Evolutionary conservation across 2,329 filamentous ascomycete genomes (phyloP).

Genomic region (Incumbomyces lentus): DNA sequence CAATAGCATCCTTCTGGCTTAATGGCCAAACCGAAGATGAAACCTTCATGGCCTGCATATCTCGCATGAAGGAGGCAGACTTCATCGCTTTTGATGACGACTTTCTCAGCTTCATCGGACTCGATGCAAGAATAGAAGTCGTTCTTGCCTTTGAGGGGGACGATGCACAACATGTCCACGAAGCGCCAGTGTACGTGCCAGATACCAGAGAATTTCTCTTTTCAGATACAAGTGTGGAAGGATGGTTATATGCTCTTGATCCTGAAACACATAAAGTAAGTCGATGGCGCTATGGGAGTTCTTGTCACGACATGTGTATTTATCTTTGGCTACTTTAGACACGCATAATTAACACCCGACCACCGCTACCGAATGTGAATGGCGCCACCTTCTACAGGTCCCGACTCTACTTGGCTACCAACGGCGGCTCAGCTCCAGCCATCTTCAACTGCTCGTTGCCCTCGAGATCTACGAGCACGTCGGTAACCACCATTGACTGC

Average conservation of each 20-base stretch:
- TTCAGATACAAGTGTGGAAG: constrained; percentile 1
- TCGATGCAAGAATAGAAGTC: neutral
- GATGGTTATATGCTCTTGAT: constrained; percentile 3
- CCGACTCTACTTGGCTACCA: constrained; percentile 2
- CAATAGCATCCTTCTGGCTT: neutral
- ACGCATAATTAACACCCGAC: neutral
- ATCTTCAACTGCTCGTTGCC: constrained; percentile 4
- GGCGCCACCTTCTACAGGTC: neutral
- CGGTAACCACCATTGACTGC: neutral
- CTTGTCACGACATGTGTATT: neutral
- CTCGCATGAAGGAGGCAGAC: neutral
- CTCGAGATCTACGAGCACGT: neutral
- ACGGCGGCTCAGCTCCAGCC: neutral
- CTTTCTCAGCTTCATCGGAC: neutral
- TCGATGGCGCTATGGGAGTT: neutral
- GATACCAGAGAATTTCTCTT: constrained; percentile 4
- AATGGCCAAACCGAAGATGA: neutral
- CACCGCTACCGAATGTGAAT: constrained; percentile 4
- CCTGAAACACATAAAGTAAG: constrained; percentile 1
- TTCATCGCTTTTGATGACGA: constrained; percentile 5
- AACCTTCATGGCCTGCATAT: neutral
- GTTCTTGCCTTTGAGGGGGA: neutral
- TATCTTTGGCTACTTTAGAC: neutral
- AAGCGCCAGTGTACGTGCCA: constrained; percentile 5
- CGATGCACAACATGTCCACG: constrained; percentile 4